Conservation (phyloP, 371 early-diverging fungal genomes). For the Mucor mucedo region DNA sequence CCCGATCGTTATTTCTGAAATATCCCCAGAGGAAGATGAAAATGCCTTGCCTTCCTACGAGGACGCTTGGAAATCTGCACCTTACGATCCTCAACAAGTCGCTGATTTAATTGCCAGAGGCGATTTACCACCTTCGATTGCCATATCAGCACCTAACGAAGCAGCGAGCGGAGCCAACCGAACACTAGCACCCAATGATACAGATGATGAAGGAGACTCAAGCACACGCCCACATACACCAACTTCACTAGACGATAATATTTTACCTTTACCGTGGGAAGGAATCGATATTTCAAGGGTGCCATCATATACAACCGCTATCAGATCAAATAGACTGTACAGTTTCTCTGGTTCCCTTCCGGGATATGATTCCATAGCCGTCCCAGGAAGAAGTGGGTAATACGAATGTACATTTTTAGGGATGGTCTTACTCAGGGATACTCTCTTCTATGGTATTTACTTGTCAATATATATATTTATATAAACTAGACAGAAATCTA, state of each 20-base stretch:
- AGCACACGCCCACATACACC: constrained; percentile 71
- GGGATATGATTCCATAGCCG: constrained; percentile 46
- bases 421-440: too few relatives aligned
- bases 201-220: constrained; percentile 59
- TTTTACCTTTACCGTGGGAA: constrained; percentile 56
- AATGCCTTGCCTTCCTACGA: constrained; percentile 53
- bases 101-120: constrained; percentile 39
- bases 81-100: constrained; percentile 44
- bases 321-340: constrained; percentile 46
- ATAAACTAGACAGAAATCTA: too few relatives aligned
- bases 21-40: constrained; percentile 45
- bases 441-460: too few relatives aligned
- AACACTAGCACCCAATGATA: constrained; percentile 69
- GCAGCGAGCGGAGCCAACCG: constrained; percentile 84
- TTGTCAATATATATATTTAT: too few relatives aligned
- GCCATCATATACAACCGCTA: constrained; percentile 48
- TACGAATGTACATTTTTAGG: not conserved
- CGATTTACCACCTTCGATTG: constrained; percentile 43
- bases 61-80: constrained; percentile 54
- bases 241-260: constrained; percentile 64
- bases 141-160: constrained; percentile 79
- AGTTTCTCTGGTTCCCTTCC: constrained; percentile 50
- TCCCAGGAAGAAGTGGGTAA: constrained; percentile 20
- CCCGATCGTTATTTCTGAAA: constrained; percentile 41
- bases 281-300: constrained; percentile 46